Evolutionary conservation across 257 asterid species (phyloP), one percentile per base, ranked within the genome.

Genomic region (Haberlea rhodopensis): DNA sequence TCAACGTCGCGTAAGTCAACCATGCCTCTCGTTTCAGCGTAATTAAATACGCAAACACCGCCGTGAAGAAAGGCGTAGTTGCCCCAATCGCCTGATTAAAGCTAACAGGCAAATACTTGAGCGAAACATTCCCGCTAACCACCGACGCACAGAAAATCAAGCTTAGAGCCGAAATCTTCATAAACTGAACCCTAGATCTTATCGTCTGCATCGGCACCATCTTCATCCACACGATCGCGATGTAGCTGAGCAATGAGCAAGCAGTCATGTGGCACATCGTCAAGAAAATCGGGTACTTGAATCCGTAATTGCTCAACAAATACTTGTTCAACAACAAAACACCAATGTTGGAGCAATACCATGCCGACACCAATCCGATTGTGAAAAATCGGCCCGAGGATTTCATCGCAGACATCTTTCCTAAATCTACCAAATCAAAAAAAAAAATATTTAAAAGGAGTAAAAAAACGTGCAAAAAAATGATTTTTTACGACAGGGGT

Each of bases 261-360:
- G 81, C 81, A 11, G 75, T 71, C 81, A 76, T 76, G 57, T 76
- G 81, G 31, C 81, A 76, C 75, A 72, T 76, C 32, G 81, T 76
- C n/a, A 76, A 34, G 71, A 76, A 76, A 16, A 76, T 72, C 24
- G 81, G 81, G 55, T 67, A 76, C 25, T 66, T 67, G 59, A 76
- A 76, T 0, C 81, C 81, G 43, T 76, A 76, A 59, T 76, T 76
- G 26, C 71, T 67, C 31, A 76, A 53, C 66, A 76, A 71, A 40
- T 71, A 63, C 63, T 76, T 76, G 77, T 76, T 76, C 24, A 76
- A 57, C 24, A 76, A 67, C 16, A 76, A 62, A 11, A 76, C 81
- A n/a, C 81, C 81, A 51, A 76, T 76, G 72, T 76, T 76, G 19
- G 81, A 71, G 1, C 71, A 46, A 52, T 76, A 76, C 81, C 81